Conservation (phyloP, 1,139 yeast genomes). For the Sugiyamaella sp. region DNA sequence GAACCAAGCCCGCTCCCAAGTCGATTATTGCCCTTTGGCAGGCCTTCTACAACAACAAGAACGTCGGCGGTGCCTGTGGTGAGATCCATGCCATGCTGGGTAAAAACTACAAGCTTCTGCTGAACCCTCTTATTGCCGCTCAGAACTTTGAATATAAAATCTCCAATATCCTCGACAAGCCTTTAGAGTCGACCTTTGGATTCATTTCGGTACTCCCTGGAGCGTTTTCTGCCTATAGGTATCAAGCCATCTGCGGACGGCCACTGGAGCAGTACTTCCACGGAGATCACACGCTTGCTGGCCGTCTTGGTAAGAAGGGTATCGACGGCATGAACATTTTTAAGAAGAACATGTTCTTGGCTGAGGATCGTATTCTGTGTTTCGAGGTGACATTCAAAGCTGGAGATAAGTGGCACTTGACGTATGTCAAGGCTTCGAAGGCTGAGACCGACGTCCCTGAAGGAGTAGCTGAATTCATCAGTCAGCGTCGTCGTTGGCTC, state of each 20-base stretch:
- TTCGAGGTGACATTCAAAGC: slow-evolving; percentile 88
- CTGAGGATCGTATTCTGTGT: slow-evolving; percentile 93
- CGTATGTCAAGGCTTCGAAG: slow-evolving; percentile 84
- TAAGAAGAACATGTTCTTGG: slow-evolving; percentile 91
- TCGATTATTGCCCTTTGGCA: slow-evolving; percentile 93
- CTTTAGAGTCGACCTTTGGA: slow-evolving; percentile 90
- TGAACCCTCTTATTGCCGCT: slow-evolving; percentile 92
- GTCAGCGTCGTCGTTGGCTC: slow-evolving; percentile 94
- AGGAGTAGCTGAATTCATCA: slow-evolving; percentile 77
- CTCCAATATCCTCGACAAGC: slow-evolving; percentile 93
- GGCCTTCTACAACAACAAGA: slow-evolving; percentile 91
- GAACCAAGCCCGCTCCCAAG: slow-evolving; percentile 86
- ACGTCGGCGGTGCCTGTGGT: slow-evolving; percentile 98
- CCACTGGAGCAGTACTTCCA: slow-evolving; percentile 89
- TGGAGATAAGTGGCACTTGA: slow-evolving; percentile 80
- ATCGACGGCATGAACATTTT: slow-evolving; percentile 65
- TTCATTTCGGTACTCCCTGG: slow-evolving; percentile 94
- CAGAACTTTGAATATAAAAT: slow-evolving; percentile 95
- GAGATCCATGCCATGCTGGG: slow-evolving; percentile 95
- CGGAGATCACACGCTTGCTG: slow-evolving; percentile 69
- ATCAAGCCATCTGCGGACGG: slow-evolving; percentile 43
- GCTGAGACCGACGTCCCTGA: slow-evolving; percentile 98
- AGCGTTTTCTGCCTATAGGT: slow-evolving; percentile 82
- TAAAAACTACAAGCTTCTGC: slow-evolving; percentile 68
- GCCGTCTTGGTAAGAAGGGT: slow-evolving; percentile 50